Evolutionary conservation across 331 rosid genomes (phyloP).

Genomic region (Stylosanthes scabra): DNA sequence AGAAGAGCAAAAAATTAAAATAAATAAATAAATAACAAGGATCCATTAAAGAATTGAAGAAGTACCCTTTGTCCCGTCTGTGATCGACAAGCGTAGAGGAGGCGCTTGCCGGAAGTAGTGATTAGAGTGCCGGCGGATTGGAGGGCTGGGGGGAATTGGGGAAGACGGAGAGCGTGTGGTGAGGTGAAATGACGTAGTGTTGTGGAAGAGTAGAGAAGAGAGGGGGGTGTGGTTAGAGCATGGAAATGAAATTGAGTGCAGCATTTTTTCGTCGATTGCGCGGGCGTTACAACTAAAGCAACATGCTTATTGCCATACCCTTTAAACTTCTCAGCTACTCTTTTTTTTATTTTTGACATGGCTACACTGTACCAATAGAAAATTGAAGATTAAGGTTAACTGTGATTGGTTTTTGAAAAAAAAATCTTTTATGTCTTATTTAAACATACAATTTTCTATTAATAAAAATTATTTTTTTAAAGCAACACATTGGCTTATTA

Average conservation of each 20-base stretch:
- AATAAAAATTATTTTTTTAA: too few species aligned
- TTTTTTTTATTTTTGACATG: neutral
- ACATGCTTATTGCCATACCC: neutral
- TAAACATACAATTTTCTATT: too few species aligned
- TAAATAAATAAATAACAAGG: neutral
- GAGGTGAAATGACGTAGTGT: slow-evolving; percentile 35
- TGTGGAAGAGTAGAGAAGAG: slow-evolving; percentile 30
- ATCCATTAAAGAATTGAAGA: slow-evolving; percentile 7
- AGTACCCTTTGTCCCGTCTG: slow-evolving; percentile 63
- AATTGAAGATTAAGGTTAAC: too few species aligned
- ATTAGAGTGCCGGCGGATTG: slow-evolving; percentile 43
- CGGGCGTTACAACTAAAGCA: slow-evolving; percentile 42
- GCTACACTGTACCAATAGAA: too few species aligned
- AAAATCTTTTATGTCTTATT: too few species aligned
- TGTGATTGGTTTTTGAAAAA: too few species aligned
- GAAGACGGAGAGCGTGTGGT: too few species aligned
- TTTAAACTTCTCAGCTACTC: neutral
- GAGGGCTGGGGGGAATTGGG: slow-evolving; percentile 30
- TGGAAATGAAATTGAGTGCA: slow-evolving; percentile 41
- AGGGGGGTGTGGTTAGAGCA: slow-evolving; percentile 9
- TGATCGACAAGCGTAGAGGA: slow-evolving; percentile 43
- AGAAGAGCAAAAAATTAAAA: neutral
- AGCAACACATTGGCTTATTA: too few species aligned
- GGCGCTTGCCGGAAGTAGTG: slow-evolving; percentile 33
- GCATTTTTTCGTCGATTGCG: slow-evolving; percentile 25